Conservation (phyloP, 1,284 basidiomycete species). For the Tranzscheliella williamsii region DNA sequence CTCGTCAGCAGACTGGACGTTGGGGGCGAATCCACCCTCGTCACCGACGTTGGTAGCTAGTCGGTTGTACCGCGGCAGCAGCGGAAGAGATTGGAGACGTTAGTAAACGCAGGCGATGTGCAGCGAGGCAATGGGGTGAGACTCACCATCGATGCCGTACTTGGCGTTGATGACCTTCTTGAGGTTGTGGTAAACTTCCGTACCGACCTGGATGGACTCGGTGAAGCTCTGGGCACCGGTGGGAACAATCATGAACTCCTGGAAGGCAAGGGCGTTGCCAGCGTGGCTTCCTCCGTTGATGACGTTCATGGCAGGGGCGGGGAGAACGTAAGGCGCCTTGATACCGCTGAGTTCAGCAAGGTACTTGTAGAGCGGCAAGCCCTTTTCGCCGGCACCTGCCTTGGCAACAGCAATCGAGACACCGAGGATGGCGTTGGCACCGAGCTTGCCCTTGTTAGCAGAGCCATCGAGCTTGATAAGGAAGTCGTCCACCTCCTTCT, state of each 20-base stretch:
- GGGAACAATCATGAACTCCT: slow-evolving; percentile 98
- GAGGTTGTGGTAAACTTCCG: slow-evolving; percentile 96
- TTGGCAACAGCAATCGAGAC: slow-evolving; percentile 94
- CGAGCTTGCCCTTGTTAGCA: slow-evolving; percentile 98
- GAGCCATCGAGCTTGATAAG: slow-evolving; percentile 98
- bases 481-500: slow-evolving; percentile 97
- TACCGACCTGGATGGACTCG: slow-evolving; percentile 97
- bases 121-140: too few species aligned
- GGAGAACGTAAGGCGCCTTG: slow-evolving; percentile 78
- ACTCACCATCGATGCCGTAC: slow-evolving; percentile 85
- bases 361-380: slow-evolving; percentile 93
- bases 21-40: slow-evolving; percentile 99
- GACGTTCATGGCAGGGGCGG: slow-evolving; percentile 85
- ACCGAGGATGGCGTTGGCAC: slow-evolving; percentile 98
- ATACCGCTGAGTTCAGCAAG: slow-evolving; percentile 92
- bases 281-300: slow-evolving; percentile 99
- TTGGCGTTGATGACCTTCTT: slow-evolving; percentile 99
- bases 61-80: too few species aligned
- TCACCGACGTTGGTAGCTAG: slow-evolving; percentile 96
- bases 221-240: slow-evolving; percentile 97
- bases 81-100: too few species aligned
- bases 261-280: slow-evolving; percentile 85
- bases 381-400: slow-evolving; percentile 75
- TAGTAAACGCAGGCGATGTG: neutral
- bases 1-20: slow-evolving; percentile 94